Conservation (phyloP, 495 filamentous ascomycete species). For the Penicillium lagena region DNA sequence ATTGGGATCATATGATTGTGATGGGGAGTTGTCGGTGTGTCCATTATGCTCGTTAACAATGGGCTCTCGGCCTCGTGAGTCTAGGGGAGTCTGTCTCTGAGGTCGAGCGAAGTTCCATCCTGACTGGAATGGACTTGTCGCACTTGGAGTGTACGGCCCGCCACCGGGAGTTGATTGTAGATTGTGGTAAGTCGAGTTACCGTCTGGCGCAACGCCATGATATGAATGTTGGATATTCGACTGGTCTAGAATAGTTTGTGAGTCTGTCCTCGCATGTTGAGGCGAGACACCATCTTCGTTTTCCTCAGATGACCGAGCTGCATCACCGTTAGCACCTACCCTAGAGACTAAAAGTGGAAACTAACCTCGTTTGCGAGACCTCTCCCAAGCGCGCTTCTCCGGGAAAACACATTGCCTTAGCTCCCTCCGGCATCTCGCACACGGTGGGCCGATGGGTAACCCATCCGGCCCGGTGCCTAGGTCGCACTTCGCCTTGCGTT, state of each 20-base stretch:
- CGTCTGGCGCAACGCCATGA: too few relatives aligned
- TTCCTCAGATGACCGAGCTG: constrained; percentile 13
- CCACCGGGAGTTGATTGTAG: too few relatives aligned
- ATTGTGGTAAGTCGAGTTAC: too few relatives aligned
- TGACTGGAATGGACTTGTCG: background rate
- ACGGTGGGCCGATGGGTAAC: constrained; percentile 80
- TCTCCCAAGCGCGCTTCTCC: constrained; percentile 56
- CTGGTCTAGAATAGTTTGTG: background rate
- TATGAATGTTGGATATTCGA: too few relatives aligned
- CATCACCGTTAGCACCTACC: background rate
- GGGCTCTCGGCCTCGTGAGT: too few relatives aligned
- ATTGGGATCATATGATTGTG: constrained; percentile 7
- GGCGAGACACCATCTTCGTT: constrained; percentile 8
- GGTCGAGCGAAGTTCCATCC: background rate
- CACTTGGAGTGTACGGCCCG: too few relatives aligned
- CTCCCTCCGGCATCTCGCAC: constrained; percentile 85
- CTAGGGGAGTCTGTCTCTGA: too few relatives aligned
- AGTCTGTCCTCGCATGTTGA: background rate
- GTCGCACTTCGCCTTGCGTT: constrained; percentile 44
- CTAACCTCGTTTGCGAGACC: constrained; percentile 29
- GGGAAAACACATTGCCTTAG: constrained; percentile 90
- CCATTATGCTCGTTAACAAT: too few relatives aligned
- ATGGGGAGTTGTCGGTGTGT: constrained; percentile 4
- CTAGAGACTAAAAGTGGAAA: too few relatives aligned
- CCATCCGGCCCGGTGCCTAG: constrained; percentile 60